Evolutionary conservation across 129 eudicot genomes (phyloP), one percentile per base, ranked within the genome.

Genomic region (Arctium lappa): DNA sequence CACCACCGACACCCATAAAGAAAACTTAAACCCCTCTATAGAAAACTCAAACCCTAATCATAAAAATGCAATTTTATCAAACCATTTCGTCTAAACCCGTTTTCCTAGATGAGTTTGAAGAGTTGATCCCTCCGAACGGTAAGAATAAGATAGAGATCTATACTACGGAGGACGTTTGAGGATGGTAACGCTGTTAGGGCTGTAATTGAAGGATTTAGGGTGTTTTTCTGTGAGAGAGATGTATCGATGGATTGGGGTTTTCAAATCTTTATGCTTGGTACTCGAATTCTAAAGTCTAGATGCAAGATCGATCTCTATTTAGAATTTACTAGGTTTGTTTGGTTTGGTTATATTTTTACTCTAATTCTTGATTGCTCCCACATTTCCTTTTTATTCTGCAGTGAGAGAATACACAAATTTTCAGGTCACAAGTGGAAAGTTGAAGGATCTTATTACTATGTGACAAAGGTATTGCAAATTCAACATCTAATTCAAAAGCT

Each of bases 181-280:
- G 92, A 79, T 3, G 93, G 98, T 76, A 93, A 91, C 72, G 90
- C 92, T 0, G 98, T 91, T 5, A 79, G 99, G 72, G 86, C 97
- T 1, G 97, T 93, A 0, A 84, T 93, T 32, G 90, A 86, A 30
- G 93, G 88, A 2, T 79, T 85, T 5, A 97, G 99, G 33, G 89
- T 91, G 39, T 22, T 53, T 31, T 36, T 88, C 27, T 88, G 91
- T 9, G 99, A 95, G 86, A 89, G 97, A 68, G 99, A 95, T 72
- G 82, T 95, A 29, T 95, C 98, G 0, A 95, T 95, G 99, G 95
- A 95, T 69, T 78, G 87, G 9, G 95, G 98, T 29, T 95, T 93
- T 33, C 27, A 22, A 22, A 22, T 22, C 27, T 22, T 22, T 22
- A 22, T 22, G 27, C 27, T 22, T 22, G 27, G 27, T 22, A 22